Evolutionary conservation across 2,329 filamentous ascomycete species (phyloP).

Genomic region (Bipolaris oryzae): DNA sequence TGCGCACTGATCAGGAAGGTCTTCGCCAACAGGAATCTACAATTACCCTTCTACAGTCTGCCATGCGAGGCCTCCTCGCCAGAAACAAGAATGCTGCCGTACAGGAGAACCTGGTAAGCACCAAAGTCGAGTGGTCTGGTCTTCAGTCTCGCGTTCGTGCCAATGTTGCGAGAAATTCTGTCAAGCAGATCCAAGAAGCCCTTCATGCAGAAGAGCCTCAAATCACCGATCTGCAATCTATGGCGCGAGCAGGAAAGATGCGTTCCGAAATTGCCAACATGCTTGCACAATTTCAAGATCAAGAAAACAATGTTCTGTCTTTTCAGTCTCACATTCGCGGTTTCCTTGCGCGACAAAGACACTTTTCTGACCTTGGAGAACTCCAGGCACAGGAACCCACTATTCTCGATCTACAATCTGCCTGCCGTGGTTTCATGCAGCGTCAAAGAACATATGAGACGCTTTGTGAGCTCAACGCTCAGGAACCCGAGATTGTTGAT

Average conservation of each 20-base stretch:
- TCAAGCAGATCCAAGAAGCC: constrained; percentile 39
- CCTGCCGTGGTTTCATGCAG: constrained; percentile 68
- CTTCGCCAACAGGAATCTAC: constrained; percentile 48
- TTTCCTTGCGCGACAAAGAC: constrained; percentile 52
- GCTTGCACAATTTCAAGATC: constrained; percentile 50
- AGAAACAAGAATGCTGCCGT: constrained; percentile 51
- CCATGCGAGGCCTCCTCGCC: constrained; percentile 60
- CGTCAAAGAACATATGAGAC: constrained; percentile 67
- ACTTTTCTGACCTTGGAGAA: constrained; percentile 54
- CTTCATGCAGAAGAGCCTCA: constrained; percentile 40
- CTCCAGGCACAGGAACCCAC: constrained; percentile 64
- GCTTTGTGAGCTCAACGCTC: constrained; percentile 71
- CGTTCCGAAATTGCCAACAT: constrained; percentile 41
- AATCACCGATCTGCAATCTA: constrained; percentile 50
- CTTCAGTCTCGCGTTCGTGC: constrained; percentile 57
- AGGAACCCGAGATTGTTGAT: constrained; percentile 68
- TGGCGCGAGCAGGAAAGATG: constrained; percentile 45
- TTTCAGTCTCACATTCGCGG: constrained; percentile 62
- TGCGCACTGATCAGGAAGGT: constrained; percentile 43
- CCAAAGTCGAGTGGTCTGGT: constrained; percentile 48
- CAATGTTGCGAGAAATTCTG: constrained; percentile 37
- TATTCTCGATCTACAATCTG: constrained; percentile 69
- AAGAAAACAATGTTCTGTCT: constrained; percentile 52
- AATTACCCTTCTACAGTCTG: constrained; percentile 67
- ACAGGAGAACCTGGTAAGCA: constrained; percentile 50